Evolutionary conservation across 192 early-diverging fungal species (phyloP).

Genomic region (Entrophospora sp.): DNA sequence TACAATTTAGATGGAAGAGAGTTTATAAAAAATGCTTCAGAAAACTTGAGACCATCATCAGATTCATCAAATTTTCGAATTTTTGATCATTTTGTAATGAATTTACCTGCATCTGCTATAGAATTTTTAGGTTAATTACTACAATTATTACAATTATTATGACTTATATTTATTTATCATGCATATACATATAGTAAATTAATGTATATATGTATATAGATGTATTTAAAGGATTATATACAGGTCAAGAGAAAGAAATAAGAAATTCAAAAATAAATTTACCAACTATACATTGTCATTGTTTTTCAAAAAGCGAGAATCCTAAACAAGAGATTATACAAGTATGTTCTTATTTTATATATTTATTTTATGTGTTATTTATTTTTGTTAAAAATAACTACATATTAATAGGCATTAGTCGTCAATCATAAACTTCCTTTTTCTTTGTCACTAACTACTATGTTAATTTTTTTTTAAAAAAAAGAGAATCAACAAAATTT

Average conservation of each 20-base stretch:
- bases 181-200: not conserved
- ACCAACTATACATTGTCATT: conserved; percentile 91
- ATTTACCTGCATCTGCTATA: conserved; percentile 91
- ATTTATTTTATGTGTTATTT: conserved; percentile 17
- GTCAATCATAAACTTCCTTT: not conserved
- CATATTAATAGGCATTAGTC: not conserved
- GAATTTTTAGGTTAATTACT: conserved; percentile 77
- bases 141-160: no score
- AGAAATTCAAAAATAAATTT: conserved; percentile 38
- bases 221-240: conserved; percentile 77
- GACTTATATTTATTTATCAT: no score
- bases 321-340: conserved; percentile 54
- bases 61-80: conserved; percentile 37
- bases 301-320: conserved; percentile 78
- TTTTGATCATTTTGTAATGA: conserved; percentile 98
- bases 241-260: conserved; percentile 38
- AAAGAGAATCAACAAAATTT: not conserved
- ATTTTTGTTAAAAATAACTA: conserved; percentile 10
- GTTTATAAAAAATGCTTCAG: conserved; percentile 74
- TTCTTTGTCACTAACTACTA: not conserved
- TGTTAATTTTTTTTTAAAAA: not conserved
- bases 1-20: conserved; percentile 89
- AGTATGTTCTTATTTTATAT: conserved; percentile 35
- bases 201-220: conserved; percentile 39
- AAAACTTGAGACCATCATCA: conserved; percentile 44